A percentile compares a stretch with the other conserved stretches of the same genome.
Conservation (phyloP, 2,329 filamentous ascomycete genomes). For the Diaporthe batatas region DNA sequence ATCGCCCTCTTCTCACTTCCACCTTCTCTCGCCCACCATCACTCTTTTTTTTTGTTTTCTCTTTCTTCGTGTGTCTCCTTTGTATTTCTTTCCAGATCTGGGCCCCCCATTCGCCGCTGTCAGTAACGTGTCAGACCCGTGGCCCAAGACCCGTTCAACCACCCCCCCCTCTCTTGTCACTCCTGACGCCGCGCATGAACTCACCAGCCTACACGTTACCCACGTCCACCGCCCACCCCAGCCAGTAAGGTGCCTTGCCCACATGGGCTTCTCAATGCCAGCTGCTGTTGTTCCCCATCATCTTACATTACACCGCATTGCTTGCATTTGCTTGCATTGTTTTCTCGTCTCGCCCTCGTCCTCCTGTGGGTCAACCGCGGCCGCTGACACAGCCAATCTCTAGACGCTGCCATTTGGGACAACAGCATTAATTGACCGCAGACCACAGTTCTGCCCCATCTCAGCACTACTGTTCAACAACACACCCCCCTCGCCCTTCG, state of each 20-base stretch:
- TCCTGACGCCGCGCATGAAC: conserved; percentile 37
- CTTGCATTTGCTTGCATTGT: conserved; percentile 37
- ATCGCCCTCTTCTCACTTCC: conserved; percentile 22
- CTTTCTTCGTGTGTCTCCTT: conserved; percentile 30
- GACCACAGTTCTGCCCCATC: conserved; percentile 19
- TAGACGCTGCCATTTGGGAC: conserved; percentile 40
- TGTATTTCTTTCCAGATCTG: conserved; percentile 31
- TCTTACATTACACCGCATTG: conserved; percentile 42
- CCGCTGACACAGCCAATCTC: conserved; percentile 43
- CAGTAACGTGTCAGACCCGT: conserved; percentile 26
- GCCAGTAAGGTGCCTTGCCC: conserved; percentile 40
- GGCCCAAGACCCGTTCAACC: background rate
- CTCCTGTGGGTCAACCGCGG: conserved; percentile 38
- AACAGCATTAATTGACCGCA: conserved; percentile 36
- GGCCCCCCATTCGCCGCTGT: conserved; percentile 31
- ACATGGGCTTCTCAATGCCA: conserved; percentile 30
- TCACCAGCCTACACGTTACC: conserved; percentile 34
- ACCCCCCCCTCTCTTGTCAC: conserved; percentile 24
- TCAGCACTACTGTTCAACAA: conserved; percentile 24
- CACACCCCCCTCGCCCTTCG: background rate
- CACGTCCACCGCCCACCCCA: conserved; percentile 14
- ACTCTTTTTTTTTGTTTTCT: conserved; percentile 27
- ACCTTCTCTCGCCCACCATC: conserved; percentile 8
- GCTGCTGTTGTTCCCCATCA: conserved; percentile 35
- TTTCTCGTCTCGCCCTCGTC: conserved; percentile 33